Base-by-base conservation (phyloP, 2,329 filamentous ascomycete genomes). In the Rutstroemia sp. region DNA sequence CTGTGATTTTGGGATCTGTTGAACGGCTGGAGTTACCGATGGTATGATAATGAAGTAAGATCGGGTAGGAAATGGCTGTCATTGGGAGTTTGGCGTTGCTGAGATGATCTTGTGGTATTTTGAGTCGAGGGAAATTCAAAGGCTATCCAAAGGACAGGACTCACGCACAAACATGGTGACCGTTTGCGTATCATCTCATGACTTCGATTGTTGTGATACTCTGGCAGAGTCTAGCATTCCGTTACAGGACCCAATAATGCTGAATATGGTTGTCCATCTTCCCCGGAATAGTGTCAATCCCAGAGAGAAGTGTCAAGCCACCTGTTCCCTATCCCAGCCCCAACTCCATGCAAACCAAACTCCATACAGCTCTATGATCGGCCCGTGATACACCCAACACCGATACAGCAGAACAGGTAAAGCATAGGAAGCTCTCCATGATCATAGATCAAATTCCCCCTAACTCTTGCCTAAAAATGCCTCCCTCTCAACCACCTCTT, bases 401-500 rank as follows among this genome's bases (percentile, higher is more conserved):
- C 16, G n/a, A n/a, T n/a, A 42, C 16, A 42, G 5, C 6, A n/a
- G 19, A 17, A 42, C 39, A 46, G 19, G 21, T 16, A 46, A 9
- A 46, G 17, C 19, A 21, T 8, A 21, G 21, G 17, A 9, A 7
- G 16, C n/a, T 46, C 21, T 37, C 30, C 48, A 54, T 27, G n/a
- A 48, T 30, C 41, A 25, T 25, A 21, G 19, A 41, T 25, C 27
- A 25, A 7, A 46, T 34, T 10, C 54, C 25, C 44, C 8, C 59
- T 51, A 63, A 54, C 67, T 73, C 73, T 86, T 83, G 57, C 83
- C 86, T 65, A 95, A 71, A 66, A 90, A 88, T 59, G 86, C 86
- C 78, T 99, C 94, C 70, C 94, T 78, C 76, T 97, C 92, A 71
- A 97, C 76, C 44, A 97, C 92, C 71, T 90, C 88, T n/a, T 84